These are phyloP conservation scores for Starmera quercuum DNA, from an alignment of 805 yeast species.

Conservation along the genomic window DNA sequence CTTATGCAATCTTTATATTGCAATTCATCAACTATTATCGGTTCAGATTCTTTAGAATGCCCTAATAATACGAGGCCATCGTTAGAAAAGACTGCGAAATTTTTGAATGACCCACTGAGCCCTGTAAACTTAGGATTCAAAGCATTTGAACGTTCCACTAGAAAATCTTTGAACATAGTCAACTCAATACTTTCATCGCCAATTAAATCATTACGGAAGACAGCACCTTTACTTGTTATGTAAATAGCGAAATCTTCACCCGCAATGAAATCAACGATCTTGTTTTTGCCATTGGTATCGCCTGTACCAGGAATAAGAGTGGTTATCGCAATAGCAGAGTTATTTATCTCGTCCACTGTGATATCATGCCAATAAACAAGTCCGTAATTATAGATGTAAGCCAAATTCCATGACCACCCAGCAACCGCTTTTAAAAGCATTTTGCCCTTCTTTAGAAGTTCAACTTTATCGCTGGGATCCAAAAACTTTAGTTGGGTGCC, in stretches of 20 bases:
- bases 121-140: conserved; percentile 33
- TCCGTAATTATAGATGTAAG: conserved; percentile 41
- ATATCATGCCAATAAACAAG: conserved; percentile 49
- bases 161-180: conserved; percentile 24
- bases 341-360: conserved; percentile 20
- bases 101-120: conserved; percentile 45
- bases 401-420: conserved; percentile 61
- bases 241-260: conserved; percentile 46
- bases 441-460: conserved; percentile 19
- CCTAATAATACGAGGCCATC: conserved; percentile 26
- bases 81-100: conserved; percentile 49
- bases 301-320: conserved; percentile 34
- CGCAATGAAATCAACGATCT: conserved; percentile 46
- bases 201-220: conserved; percentile 15
- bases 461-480: conserved; percentile 9
- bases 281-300: conserved; percentile 22
- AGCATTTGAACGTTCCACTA: conserved; percentile 15
- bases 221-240: conserved; percentile 35
- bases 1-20: conserved; percentile 44
- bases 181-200: conserved; percentile 17
- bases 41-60: background rate
- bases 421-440: conserved; percentile 39
- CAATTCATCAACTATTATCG: conserved; percentile 27
- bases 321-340: conserved; percentile 30
- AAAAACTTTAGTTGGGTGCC: conserved; percentile 40